phyloP scores from a whole-genome alignment of 768 basidiomycete species.

The Favolaschia claudopus region DNA sequence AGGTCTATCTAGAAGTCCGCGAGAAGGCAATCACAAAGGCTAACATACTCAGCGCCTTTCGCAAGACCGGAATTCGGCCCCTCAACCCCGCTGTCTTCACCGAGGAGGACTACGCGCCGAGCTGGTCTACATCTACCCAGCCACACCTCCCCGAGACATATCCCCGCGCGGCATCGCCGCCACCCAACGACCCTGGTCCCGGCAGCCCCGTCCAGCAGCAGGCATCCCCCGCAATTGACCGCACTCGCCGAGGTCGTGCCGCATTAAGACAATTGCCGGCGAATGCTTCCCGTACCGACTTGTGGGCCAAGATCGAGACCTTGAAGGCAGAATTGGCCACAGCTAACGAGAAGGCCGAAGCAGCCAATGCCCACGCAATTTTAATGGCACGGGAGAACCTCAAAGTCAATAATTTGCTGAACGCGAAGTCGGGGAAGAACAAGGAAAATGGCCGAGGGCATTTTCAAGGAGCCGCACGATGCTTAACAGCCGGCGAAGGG shows the following conservation, averaged over 20 bases:
- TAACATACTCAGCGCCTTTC: conserved; percentile 3
- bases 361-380: not conserved
- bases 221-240: too few species aligned
- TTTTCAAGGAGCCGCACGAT: not conserved
- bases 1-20: not conserved
- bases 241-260: too few species aligned
- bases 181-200: too few species aligned
- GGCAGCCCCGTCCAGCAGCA: too few species aligned
- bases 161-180: not conserved
- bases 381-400: conserved; percentile 6
- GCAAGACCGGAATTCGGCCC: not conserved
- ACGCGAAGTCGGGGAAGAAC: conserved; percentile 2
- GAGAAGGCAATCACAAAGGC: not conserved
- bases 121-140: not conserved
- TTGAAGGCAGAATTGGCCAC: not conserved
- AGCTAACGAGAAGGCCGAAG: not conserved
- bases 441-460: not conserved
- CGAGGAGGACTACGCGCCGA: conserved; percentile 1
- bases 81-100: not conserved
- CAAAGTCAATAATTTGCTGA: conserved; percentile 1
- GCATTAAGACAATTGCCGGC: too few species aligned
- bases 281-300: not conserved
- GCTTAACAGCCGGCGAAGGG: not conserved
- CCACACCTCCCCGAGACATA: not conserved
- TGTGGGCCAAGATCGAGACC: not conserved